These are phyloP conservation scores for Paradendryphiella salina DNA, from an alignment of 2,329 filamentous ascomycete genomes.

Conservation along the genomic window DNA sequence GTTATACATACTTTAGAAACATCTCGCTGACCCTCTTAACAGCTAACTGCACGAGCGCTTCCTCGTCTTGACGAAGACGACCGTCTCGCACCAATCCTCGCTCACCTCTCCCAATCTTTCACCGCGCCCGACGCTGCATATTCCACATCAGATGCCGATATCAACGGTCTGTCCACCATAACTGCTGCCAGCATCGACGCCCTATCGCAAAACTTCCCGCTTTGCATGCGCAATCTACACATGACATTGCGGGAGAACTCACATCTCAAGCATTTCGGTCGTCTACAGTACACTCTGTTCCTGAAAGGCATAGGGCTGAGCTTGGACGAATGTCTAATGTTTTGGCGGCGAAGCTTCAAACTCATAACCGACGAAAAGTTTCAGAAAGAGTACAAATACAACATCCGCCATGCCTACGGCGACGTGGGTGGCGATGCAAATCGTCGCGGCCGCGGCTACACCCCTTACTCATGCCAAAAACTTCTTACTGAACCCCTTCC, in stretches of 20 bases:
- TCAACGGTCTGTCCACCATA: slow-evolving; percentile 73
- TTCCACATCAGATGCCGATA: slow-evolving; percentile 67
- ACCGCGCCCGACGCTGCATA: slow-evolving; percentile 87
- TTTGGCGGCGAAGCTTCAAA: slow-evolving; percentile 87
- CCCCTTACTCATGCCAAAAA: slow-evolving; percentile 92
- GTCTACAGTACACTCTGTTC: slow-evolving; percentile 94
- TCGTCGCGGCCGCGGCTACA: slow-evolving; percentile 82
- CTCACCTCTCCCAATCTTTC: slow-evolving; percentile 93
- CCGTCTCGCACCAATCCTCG: slow-evolving; percentile 73
- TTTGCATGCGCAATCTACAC: slow-evolving; percentile 94
- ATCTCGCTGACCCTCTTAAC: slow-evolving; percentile 6
- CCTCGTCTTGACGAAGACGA: slow-evolving; percentile 96
- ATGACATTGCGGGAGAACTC: slow-evolving; percentile 80
- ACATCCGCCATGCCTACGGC: slow-evolving; percentile 91
- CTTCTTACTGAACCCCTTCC: slow-evolving; percentile 88
- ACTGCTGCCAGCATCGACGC: slow-evolving; percentile 67
- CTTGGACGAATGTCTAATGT: slow-evolving; percentile 86
- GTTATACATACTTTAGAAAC: not conserved
- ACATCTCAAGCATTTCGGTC: slow-evolving; percentile 90
- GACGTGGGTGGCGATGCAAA: slow-evolving; percentile 94
- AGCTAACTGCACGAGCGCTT: slow-evolving; percentile 87
- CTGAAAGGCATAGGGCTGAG: slow-evolving; percentile 92
- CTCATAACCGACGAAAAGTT: slow-evolving; percentile 91
- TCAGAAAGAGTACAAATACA: slow-evolving; percentile 97
- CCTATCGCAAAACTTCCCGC: slow-evolving; percentile 78